Evolutionary conservation across 75 land plant genomes (phyloP), one percentile per base, ranked within the genome.

Genomic region (Picea glauca): DNA sequence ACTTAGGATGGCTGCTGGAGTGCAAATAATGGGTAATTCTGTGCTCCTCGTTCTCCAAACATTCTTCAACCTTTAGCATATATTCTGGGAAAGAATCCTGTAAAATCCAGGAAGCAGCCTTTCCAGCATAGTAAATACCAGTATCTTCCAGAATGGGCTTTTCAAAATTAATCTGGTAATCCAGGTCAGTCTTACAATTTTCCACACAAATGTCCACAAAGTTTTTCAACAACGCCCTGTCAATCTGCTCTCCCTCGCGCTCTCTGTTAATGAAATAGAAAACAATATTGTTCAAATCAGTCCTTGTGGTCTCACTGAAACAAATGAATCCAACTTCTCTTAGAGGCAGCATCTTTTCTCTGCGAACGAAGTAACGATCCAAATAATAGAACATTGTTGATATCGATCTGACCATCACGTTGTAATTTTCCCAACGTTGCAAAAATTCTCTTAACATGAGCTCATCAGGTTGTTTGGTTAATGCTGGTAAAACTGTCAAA

Each of bases 51-150:
- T 87, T 60, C 72, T 85, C 91, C 78, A 94, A 81, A 74, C 93
- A 96, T 58, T 92, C 91, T 79, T 90, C 97, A 74, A 90, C 98
- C 79, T 94, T 89, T 56, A 91, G 81, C 97, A 96, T 92, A 86
- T 96, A 92, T 61, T 92, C 93, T 21, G 92, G 91, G 81, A 93
- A 96, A 18, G 99, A 96, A 78, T 92, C 94, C 67, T 94, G 97
- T 38, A 88, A 58, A 21, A 96, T 91, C 99, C 97, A 96, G 30
- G 81, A 89, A 59, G 95, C 76, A 75, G 95, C 94, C 78, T 96
- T 96, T 58, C 93, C 58, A 1, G 88, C 82, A 78, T 96, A 96
- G 78, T 94, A 94, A 0, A 81, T 87, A 65, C 92, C 90, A 8
- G 95, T 91, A 78, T 96, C 91, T 50, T 85, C 75, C 1, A 96